These are phyloP conservation scores for Hypoxylon sp. DNA, from an alignment of 2,329 filamentous ascomycete genomes.

Conservation along the genomic window DNA sequence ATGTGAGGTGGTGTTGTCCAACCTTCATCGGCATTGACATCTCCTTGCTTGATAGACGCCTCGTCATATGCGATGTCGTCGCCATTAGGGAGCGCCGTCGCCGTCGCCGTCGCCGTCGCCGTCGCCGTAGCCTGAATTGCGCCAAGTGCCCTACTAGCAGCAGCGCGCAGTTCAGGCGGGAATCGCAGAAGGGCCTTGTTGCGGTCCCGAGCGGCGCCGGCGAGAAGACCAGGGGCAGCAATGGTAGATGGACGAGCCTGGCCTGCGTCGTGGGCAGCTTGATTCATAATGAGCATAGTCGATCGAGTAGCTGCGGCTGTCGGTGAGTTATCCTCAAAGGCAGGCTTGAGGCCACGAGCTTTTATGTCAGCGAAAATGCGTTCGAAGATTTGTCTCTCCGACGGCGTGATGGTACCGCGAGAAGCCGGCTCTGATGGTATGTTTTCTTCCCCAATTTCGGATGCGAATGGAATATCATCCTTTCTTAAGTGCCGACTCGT, in stretches of 20 bases:
- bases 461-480: conserved; percentile 69
- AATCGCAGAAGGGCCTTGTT: conserved; percentile 58
- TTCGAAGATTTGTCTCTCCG: conserved; percentile 66
- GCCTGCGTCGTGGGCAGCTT: conserved; percentile 49
- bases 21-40: conserved; percentile 31
- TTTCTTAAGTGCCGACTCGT: conserved; percentile 45
- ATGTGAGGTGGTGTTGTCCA: conserved; percentile 47
- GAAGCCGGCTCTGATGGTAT: conserved; percentile 46
- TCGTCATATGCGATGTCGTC: conserved; percentile 25
- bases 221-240: conserved; percentile 40
- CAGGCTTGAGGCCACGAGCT: conserved; percentile 53
- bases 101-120: background rate
- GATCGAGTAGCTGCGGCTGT: conserved; percentile 39
- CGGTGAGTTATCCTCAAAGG: conserved; percentile 29
- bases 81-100: background rate
- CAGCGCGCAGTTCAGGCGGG: conserved; percentile 59
- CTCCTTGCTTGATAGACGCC: conserved; percentile 5
- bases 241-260: conserved; percentile 41
- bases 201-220: conserved; percentile 52
- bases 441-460: conserved; percentile 55
- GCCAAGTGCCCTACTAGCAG: conserved; percentile 59
- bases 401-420: conserved; percentile 68
- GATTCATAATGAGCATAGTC: conserved; percentile 52
- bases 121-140: conserved; percentile 46
- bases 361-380: conserved; percentile 73